A percentile compares a stretch with the other conserved stretches of the same genome.
Conservation (phyloP, 345 rosid genomes). For the Eucalyptus brandiana region DNA sequence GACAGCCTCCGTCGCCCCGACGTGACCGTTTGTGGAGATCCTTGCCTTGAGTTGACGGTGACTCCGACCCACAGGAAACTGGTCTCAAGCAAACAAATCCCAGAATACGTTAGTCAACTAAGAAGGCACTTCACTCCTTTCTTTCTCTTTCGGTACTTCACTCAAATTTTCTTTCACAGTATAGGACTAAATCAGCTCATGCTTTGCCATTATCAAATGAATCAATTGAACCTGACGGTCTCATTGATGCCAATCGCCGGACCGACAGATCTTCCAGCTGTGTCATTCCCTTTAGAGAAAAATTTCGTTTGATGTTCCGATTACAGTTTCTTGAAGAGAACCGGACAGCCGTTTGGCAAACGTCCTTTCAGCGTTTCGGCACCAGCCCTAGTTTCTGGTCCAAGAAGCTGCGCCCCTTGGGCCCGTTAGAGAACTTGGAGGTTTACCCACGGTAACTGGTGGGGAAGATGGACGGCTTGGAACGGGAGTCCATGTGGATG, state of each 20-base stretch:
- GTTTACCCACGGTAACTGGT: conserved; percentile 57
- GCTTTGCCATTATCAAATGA: too few species aligned
- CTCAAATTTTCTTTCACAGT: neutral
- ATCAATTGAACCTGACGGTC: conserved; percentile 42
- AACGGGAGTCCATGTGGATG: too few species aligned
- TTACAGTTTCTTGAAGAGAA: too few species aligned
- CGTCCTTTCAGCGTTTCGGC: too few species aligned
- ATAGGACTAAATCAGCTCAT: too few species aligned
- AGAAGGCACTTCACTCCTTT: neutral
- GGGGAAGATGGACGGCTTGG: too few species aligned
- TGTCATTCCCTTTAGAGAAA: conserved; percentile 68
- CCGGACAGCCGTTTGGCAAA: too few species aligned
- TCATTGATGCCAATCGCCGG: conserved; percentile 41
- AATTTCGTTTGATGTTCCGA: conserved; percentile 37
- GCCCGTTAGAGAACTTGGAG: conserved; percentile 49
- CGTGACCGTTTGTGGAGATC: conserved; percentile 41
- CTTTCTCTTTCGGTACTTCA: neutral
- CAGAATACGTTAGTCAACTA: neutral
- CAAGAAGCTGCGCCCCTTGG: conserved; percentile 63
- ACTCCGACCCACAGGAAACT: conserved; percentile 71
- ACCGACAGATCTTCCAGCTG: conserved; percentile 21
- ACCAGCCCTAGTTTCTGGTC: conserved; percentile 34
- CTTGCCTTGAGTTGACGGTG: conserved; percentile 48
- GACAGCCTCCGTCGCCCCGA: conserved; percentile 68
- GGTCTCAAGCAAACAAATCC: neutral